These are phyloP conservation scores for Linaria vulgaris DNA, from an alignment of 257 asterid genomes.

Conservation along the genomic window DNA sequence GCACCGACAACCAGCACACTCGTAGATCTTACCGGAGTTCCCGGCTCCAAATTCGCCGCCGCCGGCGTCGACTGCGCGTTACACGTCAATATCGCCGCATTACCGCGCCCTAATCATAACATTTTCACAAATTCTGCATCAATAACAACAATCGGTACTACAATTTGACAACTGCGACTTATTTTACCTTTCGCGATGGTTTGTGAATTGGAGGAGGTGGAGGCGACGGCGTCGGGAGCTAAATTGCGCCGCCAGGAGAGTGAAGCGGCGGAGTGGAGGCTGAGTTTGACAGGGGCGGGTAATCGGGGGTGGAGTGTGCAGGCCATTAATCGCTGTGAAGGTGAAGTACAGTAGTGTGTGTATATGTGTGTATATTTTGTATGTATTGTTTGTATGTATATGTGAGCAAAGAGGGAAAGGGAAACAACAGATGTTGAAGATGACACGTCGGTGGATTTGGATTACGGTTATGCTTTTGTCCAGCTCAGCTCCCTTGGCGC, in stretches of 20 bases:
- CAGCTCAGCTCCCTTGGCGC: too few species aligned
- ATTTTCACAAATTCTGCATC: not conserved
- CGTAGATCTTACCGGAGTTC: constrained; percentile 87
- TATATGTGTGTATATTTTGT: not conserved
- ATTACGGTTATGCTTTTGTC: constrained; percentile 33
- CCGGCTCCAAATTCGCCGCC: constrained; percentile 80
- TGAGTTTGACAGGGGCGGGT: constrained; percentile 35
- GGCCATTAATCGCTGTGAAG: constrained; percentile 43
- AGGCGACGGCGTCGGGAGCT: constrained; percentile 30
- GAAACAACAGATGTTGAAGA: constrained; percentile 48
- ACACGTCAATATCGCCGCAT: constrained; percentile 42
- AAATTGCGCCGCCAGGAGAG: constrained; percentile 53
- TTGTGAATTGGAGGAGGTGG: constrained; percentile 29
- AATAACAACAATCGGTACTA: not conserved
- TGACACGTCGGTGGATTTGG: constrained; percentile 62
- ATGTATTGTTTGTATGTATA: too few species aligned
- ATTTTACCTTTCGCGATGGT: constrained; percentile 34
- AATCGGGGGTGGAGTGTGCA: constrained; percentile 42
- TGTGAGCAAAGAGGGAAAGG: constrained; percentile 10
- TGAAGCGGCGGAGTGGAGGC: constrained; percentile 30
- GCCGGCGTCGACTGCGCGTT: constrained; percentile 48
- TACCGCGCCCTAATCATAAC: constrained; percentile 39
- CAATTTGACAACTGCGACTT: not conserved
- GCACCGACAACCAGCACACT: constrained; percentile 94
- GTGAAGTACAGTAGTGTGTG: not conserved